These are phyloP conservation scores for Rickenella mellea DNA, from an alignment of 768 basidiomycete species.

Conservation along the genomic window DNA sequence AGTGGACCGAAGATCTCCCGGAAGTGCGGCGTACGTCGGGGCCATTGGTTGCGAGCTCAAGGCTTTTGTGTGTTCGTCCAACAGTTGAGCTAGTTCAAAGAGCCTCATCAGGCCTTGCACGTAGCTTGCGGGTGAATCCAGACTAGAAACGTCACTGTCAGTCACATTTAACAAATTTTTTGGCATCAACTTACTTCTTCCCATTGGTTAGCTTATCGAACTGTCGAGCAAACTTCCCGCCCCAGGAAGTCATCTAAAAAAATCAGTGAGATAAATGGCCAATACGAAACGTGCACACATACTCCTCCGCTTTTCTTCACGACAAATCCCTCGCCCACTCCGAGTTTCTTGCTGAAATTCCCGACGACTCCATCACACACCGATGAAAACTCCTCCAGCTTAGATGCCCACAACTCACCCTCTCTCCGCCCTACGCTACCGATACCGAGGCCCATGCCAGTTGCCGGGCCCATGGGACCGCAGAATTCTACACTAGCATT, in stretches of 20 bases:
- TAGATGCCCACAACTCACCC: conserved; percentile 67
- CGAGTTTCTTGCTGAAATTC: conserved; percentile 80
- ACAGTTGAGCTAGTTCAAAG: conserved; percentile 65
- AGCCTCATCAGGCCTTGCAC: conserved; percentile 67
- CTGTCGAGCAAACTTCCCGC: conserved; percentile 62
- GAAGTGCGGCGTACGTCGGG: conserved; percentile 65
- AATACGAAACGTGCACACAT: conserved; percentile 14
- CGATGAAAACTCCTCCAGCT: conserved; percentile 71
- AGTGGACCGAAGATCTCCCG: conserved; percentile 48
- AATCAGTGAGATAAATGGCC: neutral
- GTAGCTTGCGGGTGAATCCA: conserved; percentile 83
- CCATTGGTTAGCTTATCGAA: conserved; percentile 82
- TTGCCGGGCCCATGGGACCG: conserved; percentile 71
- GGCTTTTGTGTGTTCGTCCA: conserved; percentile 82
- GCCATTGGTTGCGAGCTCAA: conserved; percentile 54
- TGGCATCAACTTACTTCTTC: conserved; percentile 61
- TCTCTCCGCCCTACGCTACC: conserved; percentile 70
- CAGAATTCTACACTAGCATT: conserved; percentile 62
- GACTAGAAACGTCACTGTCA: conserved; percentile 28
- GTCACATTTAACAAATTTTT: too few relatives aligned
- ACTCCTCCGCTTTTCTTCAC: conserved; percentile 66
- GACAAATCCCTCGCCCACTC: conserved; percentile 81
- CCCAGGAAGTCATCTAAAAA: conserved; percentile 50
- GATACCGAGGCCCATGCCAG: conserved; percentile 64
- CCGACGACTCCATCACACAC: conserved; percentile 74